A percentile compares a stretch with the other conserved stretches of the same genome.
These are phyloP conservation scores for Ophiostoma ips DNA, from an alignment of 2,329 filamentous ascomycete genomes.

Conservation along the genomic window DNA sequence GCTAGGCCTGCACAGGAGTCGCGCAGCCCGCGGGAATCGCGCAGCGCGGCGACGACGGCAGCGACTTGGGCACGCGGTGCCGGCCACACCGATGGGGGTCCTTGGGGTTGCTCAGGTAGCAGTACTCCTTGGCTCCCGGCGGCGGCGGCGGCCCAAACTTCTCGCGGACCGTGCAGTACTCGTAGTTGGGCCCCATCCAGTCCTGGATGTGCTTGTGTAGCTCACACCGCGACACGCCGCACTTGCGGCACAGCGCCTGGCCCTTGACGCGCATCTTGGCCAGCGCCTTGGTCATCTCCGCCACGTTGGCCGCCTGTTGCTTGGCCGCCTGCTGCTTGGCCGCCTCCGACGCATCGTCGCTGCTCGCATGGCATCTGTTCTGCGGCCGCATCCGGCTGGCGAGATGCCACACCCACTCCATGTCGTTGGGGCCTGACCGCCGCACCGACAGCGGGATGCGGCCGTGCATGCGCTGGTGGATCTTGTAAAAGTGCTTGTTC, in stretches of 20 bases:
- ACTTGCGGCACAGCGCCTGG: constrained; percentile 49
- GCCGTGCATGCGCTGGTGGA: constrained; percentile 43
- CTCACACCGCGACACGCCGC: constrained; percentile 46
- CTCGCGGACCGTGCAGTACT: constrained; percentile 48
- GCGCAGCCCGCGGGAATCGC: neutral
- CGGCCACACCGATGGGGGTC: constrained; percentile 44
- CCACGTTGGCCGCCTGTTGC: constrained; percentile 27
- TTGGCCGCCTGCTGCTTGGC: constrained; percentile 20
- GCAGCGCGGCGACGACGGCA: constrained; percentile 10
- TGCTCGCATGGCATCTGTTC: neutral
- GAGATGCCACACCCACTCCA: constrained; percentile 50
- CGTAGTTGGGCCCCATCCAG: constrained; percentile 42
- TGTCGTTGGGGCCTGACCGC: constrained; percentile 45
- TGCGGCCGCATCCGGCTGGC: constrained; percentile 23
- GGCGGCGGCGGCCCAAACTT: constrained; percentile 38
- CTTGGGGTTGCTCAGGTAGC: constrained; percentile 46
- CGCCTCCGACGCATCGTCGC: constrained; percentile 1
- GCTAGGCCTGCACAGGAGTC: neutral
- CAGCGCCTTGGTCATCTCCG: constrained; percentile 20
- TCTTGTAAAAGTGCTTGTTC: constrained; percentile 42
- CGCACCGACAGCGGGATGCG: constrained; percentile 41
- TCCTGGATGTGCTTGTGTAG: constrained; percentile 46
- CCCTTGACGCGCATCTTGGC: constrained; percentile 39
- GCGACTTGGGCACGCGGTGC: constrained; percentile 27
- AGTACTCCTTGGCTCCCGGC: constrained; percentile 34